Conservation (phyloP, 805 yeast genomes). For the Myxozyma neglecta region DNA sequence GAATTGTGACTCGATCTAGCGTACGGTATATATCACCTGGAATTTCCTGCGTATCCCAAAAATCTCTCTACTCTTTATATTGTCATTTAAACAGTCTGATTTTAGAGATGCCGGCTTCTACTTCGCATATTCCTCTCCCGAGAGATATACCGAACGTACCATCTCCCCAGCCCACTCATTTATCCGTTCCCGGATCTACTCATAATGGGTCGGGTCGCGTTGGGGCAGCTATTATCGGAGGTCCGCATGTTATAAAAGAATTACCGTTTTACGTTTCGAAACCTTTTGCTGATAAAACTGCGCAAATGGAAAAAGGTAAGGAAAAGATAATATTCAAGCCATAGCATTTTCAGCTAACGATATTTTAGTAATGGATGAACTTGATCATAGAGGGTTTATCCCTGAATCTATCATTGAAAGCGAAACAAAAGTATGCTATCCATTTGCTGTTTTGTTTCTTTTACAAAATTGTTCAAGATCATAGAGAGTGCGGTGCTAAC, state of each 20-base stretch:
- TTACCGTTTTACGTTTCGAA: constrained; percentile 56
- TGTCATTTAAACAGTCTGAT: not conserved
- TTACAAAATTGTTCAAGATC: not conserved
- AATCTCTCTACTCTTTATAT: not conserved
- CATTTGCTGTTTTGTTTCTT: not conserved
- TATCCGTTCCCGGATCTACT: constrained; percentile 23
- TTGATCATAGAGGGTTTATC: constrained; percentile 82
- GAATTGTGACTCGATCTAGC: too few relatives aligned
- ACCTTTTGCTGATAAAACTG: constrained; percentile 76
- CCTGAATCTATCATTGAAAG: constrained; percentile 83
- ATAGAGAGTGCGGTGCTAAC: not conserved
- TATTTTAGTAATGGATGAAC: constrained; percentile 66
- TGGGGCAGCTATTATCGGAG: not conserved
- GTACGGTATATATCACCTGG: too few relatives aligned
- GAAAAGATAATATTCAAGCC: not conserved
- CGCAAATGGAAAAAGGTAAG: constrained; percentile 61
- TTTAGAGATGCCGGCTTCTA: not conserved
- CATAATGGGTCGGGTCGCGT: constrained; percentile 1
- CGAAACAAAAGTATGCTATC: constrained; percentile 57
- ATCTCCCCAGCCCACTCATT: constrained; percentile 26
- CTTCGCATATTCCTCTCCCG: not conserved
- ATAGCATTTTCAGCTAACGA: not conserved
- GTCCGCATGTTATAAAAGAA: constrained; percentile 12
- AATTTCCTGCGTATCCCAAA: not conserved
- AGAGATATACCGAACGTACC: constrained; percentile 17